Percentiles rank a stretch among this genome's conserved stretches.
Evolutionary conservation across 1,284 basidiomycete genomes (phyloP).

Genomic region (Singerocomus rubriflavus): DNA sequence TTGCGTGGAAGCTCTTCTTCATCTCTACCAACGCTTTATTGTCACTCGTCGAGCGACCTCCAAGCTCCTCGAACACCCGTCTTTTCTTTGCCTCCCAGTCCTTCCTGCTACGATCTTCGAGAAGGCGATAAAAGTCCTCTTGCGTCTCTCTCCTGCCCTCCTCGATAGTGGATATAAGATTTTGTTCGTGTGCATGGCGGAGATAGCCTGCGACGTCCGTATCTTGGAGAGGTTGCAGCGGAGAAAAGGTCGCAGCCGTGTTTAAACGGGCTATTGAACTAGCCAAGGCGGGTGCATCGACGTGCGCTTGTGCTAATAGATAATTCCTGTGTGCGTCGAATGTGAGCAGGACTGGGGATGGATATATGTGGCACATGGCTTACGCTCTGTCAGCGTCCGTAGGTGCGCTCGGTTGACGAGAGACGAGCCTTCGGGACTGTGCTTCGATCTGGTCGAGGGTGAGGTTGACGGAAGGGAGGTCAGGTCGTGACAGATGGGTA

Average conservation of each 20-base stretch:
- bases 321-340: slow-evolving; percentile 56
- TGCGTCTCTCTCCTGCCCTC: slow-evolving; percentile 85
- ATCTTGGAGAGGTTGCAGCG: slow-evolving; percentile 85
- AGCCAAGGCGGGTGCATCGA: slow-evolving; percentile 80
- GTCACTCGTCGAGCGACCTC: slow-evolving; percentile 54
- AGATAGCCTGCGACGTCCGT: slow-evolving; percentile 89
- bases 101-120: slow-evolving; percentile 72
- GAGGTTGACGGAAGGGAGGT: slow-evolving; percentile 82
- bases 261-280: slow-evolving; percentile 80
- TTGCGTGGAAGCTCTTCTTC: slow-evolving; percentile 60
- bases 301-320: slow-evolving; percentile 85
- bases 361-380: slow-evolving; percentile 31
- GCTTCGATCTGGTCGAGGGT: slow-evolving; percentile 91
- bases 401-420: slow-evolving; percentile 60
- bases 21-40: slow-evolving; percentile 53
- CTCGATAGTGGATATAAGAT: slow-evolving; percentile 90
- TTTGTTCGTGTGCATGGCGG: slow-evolving; percentile 90
- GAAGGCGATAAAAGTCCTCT: slow-evolving; percentile 77
- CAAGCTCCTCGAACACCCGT: slow-evolving; percentile 87
- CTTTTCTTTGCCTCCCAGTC: slow-evolving; percentile 93
- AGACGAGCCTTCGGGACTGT: slow-evolving; percentile 78
- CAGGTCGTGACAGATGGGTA: slow-evolving; percentile 69
- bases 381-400: slow-evolving; percentile 73
- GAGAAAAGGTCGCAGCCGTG: slow-evolving; percentile 82
- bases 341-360: slow-evolving; percentile 6